A percentile compares a stretch with the other conserved stretches of the same genome.
Conservation (phyloP, 768 basidiomycete genomes). For the Rhizopogon vinicolor region DNA sequence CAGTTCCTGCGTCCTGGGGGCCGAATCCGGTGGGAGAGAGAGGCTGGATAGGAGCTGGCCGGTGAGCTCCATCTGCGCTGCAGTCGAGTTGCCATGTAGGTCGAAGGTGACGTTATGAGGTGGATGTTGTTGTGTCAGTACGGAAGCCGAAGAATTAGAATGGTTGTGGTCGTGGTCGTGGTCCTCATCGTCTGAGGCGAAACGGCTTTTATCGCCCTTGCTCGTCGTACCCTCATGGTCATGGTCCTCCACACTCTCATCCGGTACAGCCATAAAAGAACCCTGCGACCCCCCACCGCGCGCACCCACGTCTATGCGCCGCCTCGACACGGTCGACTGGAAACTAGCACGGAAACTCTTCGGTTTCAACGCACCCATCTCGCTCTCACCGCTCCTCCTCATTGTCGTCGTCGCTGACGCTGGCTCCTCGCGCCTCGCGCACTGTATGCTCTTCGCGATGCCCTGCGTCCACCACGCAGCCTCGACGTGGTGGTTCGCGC, state of each 20-base stretch:
- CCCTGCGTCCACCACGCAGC: conserved; percentile 84
- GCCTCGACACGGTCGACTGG: conserved; percentile 20
- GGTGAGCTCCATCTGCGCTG: conserved; percentile 78
- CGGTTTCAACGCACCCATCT: conserved; percentile 32
- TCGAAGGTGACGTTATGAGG: conserved; percentile 60
- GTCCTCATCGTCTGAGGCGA: neutral
- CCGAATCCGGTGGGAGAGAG: conserved; percentile 24
- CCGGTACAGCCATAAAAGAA: conserved; percentile 18
- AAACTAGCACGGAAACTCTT: conserved; percentile 25
- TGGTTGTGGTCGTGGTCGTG: conserved; percentile 27
- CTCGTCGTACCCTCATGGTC: neutral
- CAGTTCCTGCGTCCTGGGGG: conserved; percentile 26
- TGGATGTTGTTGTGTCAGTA: conserved; percentile 35
- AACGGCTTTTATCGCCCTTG: neutral
- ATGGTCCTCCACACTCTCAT: conserved; percentile 10
- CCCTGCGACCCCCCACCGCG: conserved; percentile 19
- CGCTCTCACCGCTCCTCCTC: conserved; percentile 46
- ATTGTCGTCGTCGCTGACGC: conserved; percentile 23
- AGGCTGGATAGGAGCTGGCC: conserved; percentile 56
- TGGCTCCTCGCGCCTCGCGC: conserved; percentile 45
- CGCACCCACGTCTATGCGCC: conserved; percentile 20
- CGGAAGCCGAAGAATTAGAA: conserved; percentile 37
- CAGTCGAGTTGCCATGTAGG: conserved; percentile 62
- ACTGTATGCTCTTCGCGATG: conserved; percentile 69
- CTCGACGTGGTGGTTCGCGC: conserved; percentile 85